A percentile compares a stretch with the other conserved stretches of the same genome.
Evolutionary conservation across 2,329 filamentous ascomycete genomes (phyloP).

Genomic region (Blastomyces parvus): DNA sequence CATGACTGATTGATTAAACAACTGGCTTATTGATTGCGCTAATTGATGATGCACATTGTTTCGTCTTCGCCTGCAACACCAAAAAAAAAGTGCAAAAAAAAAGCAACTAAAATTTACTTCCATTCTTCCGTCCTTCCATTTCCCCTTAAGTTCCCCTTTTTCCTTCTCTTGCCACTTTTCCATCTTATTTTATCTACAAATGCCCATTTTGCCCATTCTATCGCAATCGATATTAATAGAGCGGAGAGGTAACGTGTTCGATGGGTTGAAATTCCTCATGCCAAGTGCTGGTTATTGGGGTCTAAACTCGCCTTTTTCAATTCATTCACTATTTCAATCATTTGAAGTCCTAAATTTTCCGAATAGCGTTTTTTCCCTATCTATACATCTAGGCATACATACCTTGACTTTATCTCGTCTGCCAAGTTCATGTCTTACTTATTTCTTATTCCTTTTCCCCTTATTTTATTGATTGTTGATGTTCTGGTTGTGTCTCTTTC

Average conservation of each 20-base stretch:
- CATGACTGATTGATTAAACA: not conserved
- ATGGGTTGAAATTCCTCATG: slow-evolving; percentile 9
- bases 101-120: not conserved
- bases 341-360: not conserved
- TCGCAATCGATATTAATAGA: not conserved
- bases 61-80: not conserved
- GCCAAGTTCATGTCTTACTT: no score
- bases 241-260: not conserved
- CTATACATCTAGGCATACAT: not conserved
- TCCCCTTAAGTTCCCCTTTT: not conserved
- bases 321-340: not conserved
- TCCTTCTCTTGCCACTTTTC: not conserved
- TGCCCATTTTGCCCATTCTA: not conserved
- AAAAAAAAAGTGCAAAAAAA: not conserved
- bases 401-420: no score
- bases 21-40: not conserved
- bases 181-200: not conserved
- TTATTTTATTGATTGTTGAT: not conserved
- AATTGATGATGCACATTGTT: not conserved
- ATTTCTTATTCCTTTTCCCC: not conserved
- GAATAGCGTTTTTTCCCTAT: not conserved
- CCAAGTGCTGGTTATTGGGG: slow-evolving; percentile 12
- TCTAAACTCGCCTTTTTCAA: not conserved
- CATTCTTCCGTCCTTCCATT: not conserved
- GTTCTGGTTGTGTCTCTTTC: no score